Evolutionary conservation across 495 filamentous ascomycete species (phyloP), one percentile per base, ranked within the genome.

Genomic region (Neurospora africana): DNA sequence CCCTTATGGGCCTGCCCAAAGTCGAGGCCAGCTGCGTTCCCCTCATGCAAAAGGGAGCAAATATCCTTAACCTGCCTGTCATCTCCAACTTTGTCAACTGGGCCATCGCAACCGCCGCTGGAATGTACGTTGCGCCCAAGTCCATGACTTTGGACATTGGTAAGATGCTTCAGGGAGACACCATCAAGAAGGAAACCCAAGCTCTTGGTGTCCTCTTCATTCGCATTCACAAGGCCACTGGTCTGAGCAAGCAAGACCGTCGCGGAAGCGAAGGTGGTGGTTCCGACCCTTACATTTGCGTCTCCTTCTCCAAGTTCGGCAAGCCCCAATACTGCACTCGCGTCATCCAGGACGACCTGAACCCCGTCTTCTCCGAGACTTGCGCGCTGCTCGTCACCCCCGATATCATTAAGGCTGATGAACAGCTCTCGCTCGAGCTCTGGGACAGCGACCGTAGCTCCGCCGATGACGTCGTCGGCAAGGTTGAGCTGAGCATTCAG

Each of bases 291-390:
- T 98, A 97, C 78, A 93, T 98, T 79, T 91, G 88, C 23, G 82
- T 89, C 27, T 83, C 83, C 61, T 89, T 87, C 75, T 85, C 83
- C 69, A 97, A 98, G 81, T 98, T 97, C 73, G 93, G 94, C 67
- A 98, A 98, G 83, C 95, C 94, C 13, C 97, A 97, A 91, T 98
- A 97, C 79, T 97, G 94, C 79, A 97, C 95, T 13, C 89, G 95
- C 37, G 94, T 98, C 37, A 97, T 98, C 71, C 91, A 93, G 17
- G 94, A 98, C 78, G 92, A 97, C 75, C 85, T 98, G 47, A 97
- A 98, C 76, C 95, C 95, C 0, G 88, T 97, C 7, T 98, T 95
- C 87, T 91, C 94, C 76, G 95, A 98, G 81, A 92, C 87, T 30
- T 91, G 93, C n/a, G 93, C 93, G 27, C 82, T 98, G 30, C 84